These are phyloP conservation scores for Sorghum bicolor DNA, from an alignment of 176 grass and related monocot genomes.

Conservation along the genomic window Sorghum_bicolor_NCBIv3 NC_012871.2:47633501-47634000, in stretches of 20 bases:
- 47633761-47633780: slow-evolving; percentile 31
- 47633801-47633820: background rate
- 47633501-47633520: too few relatives aligned
- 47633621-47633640: background rate
- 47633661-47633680: slow-evolving; percentile 24
- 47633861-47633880: too few relatives aligned
- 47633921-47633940: slow-evolving; percentile 43
- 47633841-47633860: too few relatives aligned
- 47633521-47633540: too few relatives aligned
- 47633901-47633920: background rate
- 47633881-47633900: too few relatives aligned
- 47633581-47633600: background rate
- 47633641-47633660: slow-evolving; percentile 24
- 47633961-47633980: slow-evolving; percentile 6
- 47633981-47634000: background rate
- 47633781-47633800: slow-evolving; percentile 17
- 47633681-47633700: slow-evolving; percentile 26
- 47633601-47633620: background rate
- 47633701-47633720: background rate
- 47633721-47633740: slow-evolving; percentile 9
- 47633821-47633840: too few relatives aligned
- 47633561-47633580: background rate
- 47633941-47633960: slow-evolving; percentile 50
- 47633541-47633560: too few relatives aligned
- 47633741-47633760: slow-evolving; percentile 13